phyloP scores from a whole-genome alignment of 2,329 filamentous ascomycete genomes.

The Aspergillus amoenus region DNA sequence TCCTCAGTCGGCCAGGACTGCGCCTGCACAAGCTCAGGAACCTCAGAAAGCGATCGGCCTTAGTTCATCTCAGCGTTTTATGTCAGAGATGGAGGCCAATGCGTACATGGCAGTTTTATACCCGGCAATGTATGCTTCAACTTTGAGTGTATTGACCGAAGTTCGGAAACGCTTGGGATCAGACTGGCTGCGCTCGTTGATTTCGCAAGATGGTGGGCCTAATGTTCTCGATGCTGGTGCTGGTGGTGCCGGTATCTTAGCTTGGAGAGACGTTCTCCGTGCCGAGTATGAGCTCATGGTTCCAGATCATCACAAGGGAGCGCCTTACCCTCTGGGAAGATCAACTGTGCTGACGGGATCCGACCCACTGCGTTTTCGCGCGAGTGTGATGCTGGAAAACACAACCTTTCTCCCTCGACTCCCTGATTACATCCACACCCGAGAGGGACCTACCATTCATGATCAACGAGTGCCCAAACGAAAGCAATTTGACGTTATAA shows the following conservation, averaged over 20 bases:
- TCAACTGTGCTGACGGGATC: constrained; percentile 80
- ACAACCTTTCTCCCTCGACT: constrained; percentile 89
- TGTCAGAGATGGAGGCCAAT: constrained; percentile 63
- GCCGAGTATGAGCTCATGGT: constrained; percentile 77
- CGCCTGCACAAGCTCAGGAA: constrained; percentile 49
- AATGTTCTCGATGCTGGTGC: constrained; percentile 62
- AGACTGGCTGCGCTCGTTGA: constrained; percentile 57
- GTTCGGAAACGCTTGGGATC: constrained; percentile 60
- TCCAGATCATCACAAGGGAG: constrained; percentile 40
- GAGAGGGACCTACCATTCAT: constrained; percentile 58
- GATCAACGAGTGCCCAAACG: constrained; percentile 55
- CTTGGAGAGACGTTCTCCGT: constrained; percentile 68
- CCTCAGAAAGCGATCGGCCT: constrained; percentile 60
- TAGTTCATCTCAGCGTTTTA: constrained; percentile 54
- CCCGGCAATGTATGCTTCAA: constrained; percentile 60
- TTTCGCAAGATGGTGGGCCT: constrained; percentile 57
- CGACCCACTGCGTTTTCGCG: constrained; percentile 69
- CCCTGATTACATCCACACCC: constrained; percentile 76
- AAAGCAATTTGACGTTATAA: constrained; percentile 85
- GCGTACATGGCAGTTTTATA: constrained; percentile 59
- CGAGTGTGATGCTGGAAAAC: constrained; percentile 76
- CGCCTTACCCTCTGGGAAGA: constrained; percentile 57
- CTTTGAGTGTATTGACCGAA: constrained; percentile 58
- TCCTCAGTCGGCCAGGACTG: constrained; percentile 74
- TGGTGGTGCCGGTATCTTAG: constrained; percentile 61